Evolutionary conservation across 495 filamentous ascomycete genomes (phyloP), one percentile per base, ranked within the genome.

Genomic region (Evernia prunastri): DNA sequence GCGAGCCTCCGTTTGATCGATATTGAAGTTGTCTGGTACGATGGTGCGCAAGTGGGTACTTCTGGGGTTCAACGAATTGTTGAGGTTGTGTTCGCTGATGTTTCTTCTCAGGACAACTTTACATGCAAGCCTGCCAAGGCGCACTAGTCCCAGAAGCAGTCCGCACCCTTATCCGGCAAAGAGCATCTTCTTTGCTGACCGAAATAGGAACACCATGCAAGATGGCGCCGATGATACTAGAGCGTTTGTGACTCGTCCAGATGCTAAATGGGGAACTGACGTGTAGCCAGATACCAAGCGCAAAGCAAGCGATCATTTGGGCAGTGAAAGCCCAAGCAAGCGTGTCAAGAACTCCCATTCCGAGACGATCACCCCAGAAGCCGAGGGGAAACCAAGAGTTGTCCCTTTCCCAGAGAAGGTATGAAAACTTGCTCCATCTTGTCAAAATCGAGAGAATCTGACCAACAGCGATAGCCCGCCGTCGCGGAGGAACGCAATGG

Each of bases 401-500:
- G 86, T 92, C 39, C 88, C 87, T 0, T 95, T 91, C 65, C 89
- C 89, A n/a, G 90, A 93, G 71, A 92, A 92, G 81, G 88, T 89
- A 72, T 65, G 74, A 58, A 23, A 61, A 4, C 58, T 58, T 25
- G 31, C 12, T 20, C 31, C n/a, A 54, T 5, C 18, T 6, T 12
- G 15, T 27, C 43, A 57, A 45, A 43, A 51, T 47, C 27, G 42
- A 66, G 29, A 66, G 25, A 35, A n/a, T 58, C 58, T 63, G 27
- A 65, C 58, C 49, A 60, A 25, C 42, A 31, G 13, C 27, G 9
- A 18, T 61, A 91, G 87, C 89, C 91, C 18, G 95, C 94, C 1
- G 93, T 96, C 0, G 80, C 94, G 63, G 94, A 98, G 74, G 94
- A 98, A 74, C 89, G 90, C 68, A 89, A 89, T 72, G 92, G 94